These are phyloP conservation scores for Syzygium syzygioides DNA, from an alignment of 441 rosid genomes.

Conservation along the genomic window DNA sequence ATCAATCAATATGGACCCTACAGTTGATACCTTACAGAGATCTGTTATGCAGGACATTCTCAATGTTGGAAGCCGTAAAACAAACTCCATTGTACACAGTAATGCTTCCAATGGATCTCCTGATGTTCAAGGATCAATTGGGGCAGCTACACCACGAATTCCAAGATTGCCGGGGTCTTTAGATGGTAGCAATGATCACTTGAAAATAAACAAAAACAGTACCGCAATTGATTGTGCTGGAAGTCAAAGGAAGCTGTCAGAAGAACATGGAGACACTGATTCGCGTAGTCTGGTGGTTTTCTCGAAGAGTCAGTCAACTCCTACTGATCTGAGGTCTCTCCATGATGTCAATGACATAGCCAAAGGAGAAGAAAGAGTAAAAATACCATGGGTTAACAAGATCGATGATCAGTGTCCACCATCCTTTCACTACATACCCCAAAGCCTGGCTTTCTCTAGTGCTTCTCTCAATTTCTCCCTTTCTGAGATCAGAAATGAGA, in stretches of 20 bases:
- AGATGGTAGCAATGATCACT: constrained; percentile 9
- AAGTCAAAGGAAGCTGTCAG: constrained; percentile 12
- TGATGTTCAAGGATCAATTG: constrained; percentile 3
- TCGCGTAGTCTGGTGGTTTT: constrained; percentile 34
- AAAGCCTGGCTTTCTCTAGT: constrained; percentile 44
- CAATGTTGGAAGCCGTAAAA: constrained; percentile 12
- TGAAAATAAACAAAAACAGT: constrained; percentile 1
- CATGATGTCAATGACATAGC: constrained; percentile 45
- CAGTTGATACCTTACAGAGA: constrained; percentile 35
- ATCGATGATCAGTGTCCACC: constrained; percentile 49
- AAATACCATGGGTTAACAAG: constrained; percentile 79
- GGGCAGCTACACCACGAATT: constrained; percentile 6
- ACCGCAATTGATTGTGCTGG: constrained; percentile 18
- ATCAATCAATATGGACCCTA: constrained; percentile 24
- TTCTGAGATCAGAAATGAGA: constrained; percentile 40
- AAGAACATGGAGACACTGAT: constrained; percentile 7
- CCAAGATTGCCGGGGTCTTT: background rate
- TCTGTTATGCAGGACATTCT: constrained; percentile 31
- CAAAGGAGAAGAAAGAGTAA: constrained; percentile 62
- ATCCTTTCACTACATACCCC: constrained; percentile 52
- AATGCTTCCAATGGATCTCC: constrained; percentile 11
- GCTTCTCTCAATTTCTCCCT: constrained; percentile 62
- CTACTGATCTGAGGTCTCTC: constrained; percentile 41
- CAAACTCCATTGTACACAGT: constrained; percentile 5
- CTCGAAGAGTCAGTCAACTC: constrained; percentile 42